Conservation (phyloP, 2,329 filamentous ascomycete species). For the Blumeriella jaapii region DNA sequence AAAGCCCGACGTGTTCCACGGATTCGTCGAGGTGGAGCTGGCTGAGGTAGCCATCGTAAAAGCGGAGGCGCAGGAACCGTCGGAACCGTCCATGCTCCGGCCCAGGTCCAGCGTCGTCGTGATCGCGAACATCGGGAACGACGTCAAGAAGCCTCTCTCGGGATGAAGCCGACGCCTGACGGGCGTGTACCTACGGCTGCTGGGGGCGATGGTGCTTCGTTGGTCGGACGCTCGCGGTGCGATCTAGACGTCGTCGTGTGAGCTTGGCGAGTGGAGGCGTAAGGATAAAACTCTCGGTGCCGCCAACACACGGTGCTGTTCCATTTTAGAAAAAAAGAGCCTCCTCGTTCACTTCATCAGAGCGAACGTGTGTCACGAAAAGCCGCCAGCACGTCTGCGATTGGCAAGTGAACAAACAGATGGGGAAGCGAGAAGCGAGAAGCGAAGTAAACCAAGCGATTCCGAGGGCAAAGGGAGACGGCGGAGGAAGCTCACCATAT, state of each 20-base stretch:
- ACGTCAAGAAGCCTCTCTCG: slow-evolving; percentile 9
- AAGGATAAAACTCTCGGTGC: slow-evolving; percentile 15
- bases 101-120: slow-evolving; percentile 13
- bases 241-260: slow-evolving; percentile 20
- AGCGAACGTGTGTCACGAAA: background rate
- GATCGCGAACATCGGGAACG: slow-evolving; percentile 16
- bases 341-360: too few relatives aligned
- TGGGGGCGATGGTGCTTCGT: too few relatives aligned
- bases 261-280: slow-evolving; percentile 15
- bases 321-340: slow-evolving; percentile 16
- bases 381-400: too few relatives aligned
- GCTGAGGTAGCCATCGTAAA: slow-evolving; percentile 23
- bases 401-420: too few relatives aligned
- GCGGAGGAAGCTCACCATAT: slow-evolving; percentile 18
- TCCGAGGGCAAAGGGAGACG: too few relatives aligned
- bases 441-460: too few relatives aligned
- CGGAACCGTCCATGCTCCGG: slow-evolving; percentile 24
- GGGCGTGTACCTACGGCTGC: slow-evolving; percentile 10
- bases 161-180: slow-evolving; percentile 11
- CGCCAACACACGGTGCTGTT: slow-evolving; percentile 9
- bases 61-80: slow-evolving; percentile 18
- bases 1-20: slow-evolving; percentile 22
- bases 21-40: slow-evolving; percentile 20
- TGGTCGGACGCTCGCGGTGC: too few relatives aligned
- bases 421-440: too few relatives aligned